Base-by-base conservation (phyloP, 2,329 filamentous ascomycete species). In the Alternaria longipes region DNA sequence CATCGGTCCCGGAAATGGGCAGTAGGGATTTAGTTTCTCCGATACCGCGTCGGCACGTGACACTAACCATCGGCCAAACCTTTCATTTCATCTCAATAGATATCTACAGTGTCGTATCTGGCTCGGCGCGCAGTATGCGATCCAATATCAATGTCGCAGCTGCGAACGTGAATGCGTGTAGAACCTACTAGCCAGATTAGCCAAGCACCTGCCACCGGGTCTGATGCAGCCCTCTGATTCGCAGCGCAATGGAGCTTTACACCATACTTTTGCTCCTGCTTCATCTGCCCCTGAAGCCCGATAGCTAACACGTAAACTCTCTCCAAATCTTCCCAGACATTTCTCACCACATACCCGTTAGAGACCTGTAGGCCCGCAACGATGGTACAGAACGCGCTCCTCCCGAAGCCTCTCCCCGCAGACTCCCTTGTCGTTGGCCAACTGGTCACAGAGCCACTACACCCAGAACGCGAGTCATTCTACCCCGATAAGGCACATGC, bases 391-490 rank as follows among this genome's bases (percentile, higher is more conserved):
- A 72, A 77, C 68, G 74, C 73, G 59, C 71, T 79, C 36, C 74
- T 79, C 36, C 76, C 76, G 2, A 76, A 76, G 49, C 76, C 76
- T 26, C 69, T 79, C 55, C 70, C 75, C n/a, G 60, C 74, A 12
- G 70, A 77, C 55, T 67, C 73, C 32, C 65, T 79, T 30, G 66
- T 70, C 47, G 73, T 79, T 44, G 76, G 76, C 60, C 76, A 78
- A 66, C 74, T 79, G 49, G 68, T 79, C 18, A 71, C 71, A 45
- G 73, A 79, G 58, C 76, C 76, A 24, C 69, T 79, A 12, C 74
- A 78, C 59, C 76, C 76, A 63, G 76, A 78, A 54, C 71, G 67
- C 54, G 75, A 78, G 46, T 68, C 73, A 61, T 79, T 78, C 68
- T 77, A 75, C 57, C 76, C 74, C 18, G 67, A 73, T 54, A 56